Evolutionary conservation across 257 asterid species (phyloP).

Genomic region (Solanum raphanifolium): DNA sequence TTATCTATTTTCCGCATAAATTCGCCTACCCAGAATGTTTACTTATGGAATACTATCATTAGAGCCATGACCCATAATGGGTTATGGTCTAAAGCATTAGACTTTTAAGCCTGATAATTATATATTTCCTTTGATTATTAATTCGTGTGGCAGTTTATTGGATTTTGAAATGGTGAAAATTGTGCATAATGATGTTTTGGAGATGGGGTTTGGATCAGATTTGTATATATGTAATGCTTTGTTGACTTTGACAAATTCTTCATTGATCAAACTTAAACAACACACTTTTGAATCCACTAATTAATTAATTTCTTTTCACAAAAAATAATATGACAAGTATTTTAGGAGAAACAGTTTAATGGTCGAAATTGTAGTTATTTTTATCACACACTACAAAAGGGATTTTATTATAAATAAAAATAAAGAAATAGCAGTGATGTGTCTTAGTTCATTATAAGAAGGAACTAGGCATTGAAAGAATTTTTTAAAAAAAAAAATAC

Average conservation of each 20-base stretch:
- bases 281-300: too few relatives aligned
- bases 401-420: too few relatives aligned
- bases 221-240: conserved; percentile 55
- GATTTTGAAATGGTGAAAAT: conserved; percentile 37
- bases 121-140: conserved; percentile 73
- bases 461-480: too few relatives aligned
- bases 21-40: conserved; percentile 17
- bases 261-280: too few relatives aligned
- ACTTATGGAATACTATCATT: conserved; percentile 57
- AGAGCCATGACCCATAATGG: conserved; percentile 70
- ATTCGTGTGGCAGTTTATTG: conserved; percentile 49
- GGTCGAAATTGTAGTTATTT: too few relatives aligned
- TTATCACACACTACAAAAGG: too few relatives aligned
- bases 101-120: conserved; percentile 43
- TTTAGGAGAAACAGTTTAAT: too few relatives aligned
- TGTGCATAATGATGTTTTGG: conserved; percentile 39
- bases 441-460: too few relatives aligned
- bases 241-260: background rate
- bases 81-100: conserved; percentile 36
- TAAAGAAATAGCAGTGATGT: too few relatives aligned
- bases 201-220: conserved; percentile 50
- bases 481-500: too few relatives aligned
- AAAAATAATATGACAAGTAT: too few relatives aligned
- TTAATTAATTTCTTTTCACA: too few relatives aligned
- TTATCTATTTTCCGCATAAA: conserved; percentile 28